Conservation (phyloP, 805 yeast genomes). For the Scheffersomyces spartinae region DNA sequence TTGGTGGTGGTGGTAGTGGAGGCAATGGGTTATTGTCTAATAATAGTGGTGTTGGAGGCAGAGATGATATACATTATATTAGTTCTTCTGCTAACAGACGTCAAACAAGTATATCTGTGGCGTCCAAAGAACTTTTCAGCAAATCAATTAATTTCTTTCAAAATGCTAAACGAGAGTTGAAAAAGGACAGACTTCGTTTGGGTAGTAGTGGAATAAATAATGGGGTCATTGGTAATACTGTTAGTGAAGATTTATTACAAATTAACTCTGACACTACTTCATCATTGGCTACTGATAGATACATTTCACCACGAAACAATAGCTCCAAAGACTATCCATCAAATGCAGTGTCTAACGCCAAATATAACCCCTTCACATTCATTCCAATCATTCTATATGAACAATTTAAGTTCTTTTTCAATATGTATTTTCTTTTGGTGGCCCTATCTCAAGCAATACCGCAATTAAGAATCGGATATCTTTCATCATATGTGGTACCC, state of each 20-base stretch:
- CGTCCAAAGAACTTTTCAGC: constrained; percentile 4
- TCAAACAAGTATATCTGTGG: constrained; percentile 5
- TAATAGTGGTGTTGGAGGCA: neutral
- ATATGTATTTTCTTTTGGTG: constrained; percentile 80
- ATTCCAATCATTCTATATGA: constrained; percentile 84
- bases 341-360: constrained; percentile 88
- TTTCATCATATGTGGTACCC: constrained; percentile 89
- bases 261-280: constrained; percentile 7
- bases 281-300: constrained; percentile 10
- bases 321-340: constrained; percentile 29
- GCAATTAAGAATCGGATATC: constrained; percentile 80
- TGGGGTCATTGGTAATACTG: constrained; percentile 9
- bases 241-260: constrained; percentile 12
- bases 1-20: constrained; percentile 10
- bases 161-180: constrained; percentile 15
- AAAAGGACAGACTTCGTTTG: constrained; percentile 11
- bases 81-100: constrained; percentile 9
- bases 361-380: constrained; percentile 80
- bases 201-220: constrained; percentile 2
- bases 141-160: constrained; percentile 10
- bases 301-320: constrained; percentile 12
- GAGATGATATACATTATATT: constrained; percentile 7
- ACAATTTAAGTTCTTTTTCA: constrained; percentile 95
- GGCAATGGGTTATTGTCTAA: constrained; percentile 19
- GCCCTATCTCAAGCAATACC: constrained; percentile 92